Percentiles rank a stretch among this genome's conserved stretches.
Conservation (phyloP, 1,284 basidiomycete genomes). For the Trametes hirsuta region DNA sequence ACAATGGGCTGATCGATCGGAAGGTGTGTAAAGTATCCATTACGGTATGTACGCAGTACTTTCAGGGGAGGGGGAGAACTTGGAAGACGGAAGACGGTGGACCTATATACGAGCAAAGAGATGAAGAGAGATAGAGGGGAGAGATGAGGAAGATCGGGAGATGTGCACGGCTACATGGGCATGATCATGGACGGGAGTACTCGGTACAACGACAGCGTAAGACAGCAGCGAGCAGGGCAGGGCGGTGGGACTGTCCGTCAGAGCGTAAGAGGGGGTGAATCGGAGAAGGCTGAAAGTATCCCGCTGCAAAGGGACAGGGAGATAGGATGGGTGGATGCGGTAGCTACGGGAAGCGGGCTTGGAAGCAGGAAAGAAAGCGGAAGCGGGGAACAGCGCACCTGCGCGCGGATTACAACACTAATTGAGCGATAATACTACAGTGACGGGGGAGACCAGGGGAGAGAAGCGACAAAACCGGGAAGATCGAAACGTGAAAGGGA, state of each 20-base stretch:
- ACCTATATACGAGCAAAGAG: neutral
- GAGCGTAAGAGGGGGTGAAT: neutral
- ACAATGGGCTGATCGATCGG: neutral
- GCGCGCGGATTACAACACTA: slow-evolving; percentile 26
- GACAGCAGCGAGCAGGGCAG: slow-evolving; percentile 23
- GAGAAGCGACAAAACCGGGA: neutral
- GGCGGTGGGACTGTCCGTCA: slow-evolving; percentile 18
- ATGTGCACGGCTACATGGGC: slow-evolving; percentile 26
- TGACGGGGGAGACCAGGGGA: slow-evolving; percentile 2
- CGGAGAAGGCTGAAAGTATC: slow-evolving; percentile 15
- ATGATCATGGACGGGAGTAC: slow-evolving; percentile 21
- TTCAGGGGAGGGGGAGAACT: neutral
- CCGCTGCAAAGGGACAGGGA: slow-evolving; percentile 13
- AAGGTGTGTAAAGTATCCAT: slow-evolving; percentile 5
- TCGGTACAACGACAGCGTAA: slow-evolving; percentile 25
- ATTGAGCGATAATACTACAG: slow-evolving; percentile 34
- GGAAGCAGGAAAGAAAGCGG: neutral
- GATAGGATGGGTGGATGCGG: neutral
- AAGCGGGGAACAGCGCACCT: slow-evolving; percentile 17
- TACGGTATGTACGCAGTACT: slow-evolving; percentile 23
- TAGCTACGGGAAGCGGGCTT: neutral
- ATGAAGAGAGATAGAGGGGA: neutral
- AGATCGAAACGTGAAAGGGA: neutral
- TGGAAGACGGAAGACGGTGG: neutral
- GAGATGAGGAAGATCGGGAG: slow-evolving; percentile 14